Percentiles rank a stretch among this genome's conserved stretches.
These are phyloP conservation scores for Hypoxylon lenormandii DNA, from an alignment of 495 filamentous ascomycete species.

Conservation along the genomic window DNA sequence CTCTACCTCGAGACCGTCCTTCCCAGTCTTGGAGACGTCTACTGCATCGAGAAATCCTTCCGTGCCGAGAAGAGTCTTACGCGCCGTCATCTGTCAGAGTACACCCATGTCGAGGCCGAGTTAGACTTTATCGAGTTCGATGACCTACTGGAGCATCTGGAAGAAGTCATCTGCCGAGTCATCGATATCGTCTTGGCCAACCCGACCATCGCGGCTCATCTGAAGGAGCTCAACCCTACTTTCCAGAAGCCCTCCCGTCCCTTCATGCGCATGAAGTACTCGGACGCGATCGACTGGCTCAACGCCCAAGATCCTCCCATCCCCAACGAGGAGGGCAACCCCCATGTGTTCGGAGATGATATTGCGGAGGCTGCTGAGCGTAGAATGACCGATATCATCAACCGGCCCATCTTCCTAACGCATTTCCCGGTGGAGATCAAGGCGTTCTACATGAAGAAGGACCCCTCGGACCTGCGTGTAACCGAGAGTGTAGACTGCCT, in stretches of 20 bases:
- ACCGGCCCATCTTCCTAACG: conserved; percentile 92
- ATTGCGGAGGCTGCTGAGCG: conserved; percentile 98
- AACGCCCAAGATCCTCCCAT: conserved; percentile 80
- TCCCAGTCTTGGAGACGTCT: conserved; percentile 90
- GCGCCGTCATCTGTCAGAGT: conserved; percentile 92
- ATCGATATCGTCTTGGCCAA: conserved; percentile 80
- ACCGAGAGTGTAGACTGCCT: conserved; percentile 96
- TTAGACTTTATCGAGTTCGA: conserved; percentile 95
- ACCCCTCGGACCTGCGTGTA: conserved; percentile 79
- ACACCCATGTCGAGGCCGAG: conserved; percentile 97
- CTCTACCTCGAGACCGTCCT: conserved; percentile 97
- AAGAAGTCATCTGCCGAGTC: conserved; percentile 87
- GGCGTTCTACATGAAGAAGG: conserved; percentile 99
- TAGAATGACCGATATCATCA: conserved; percentile 95
- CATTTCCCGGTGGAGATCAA: conserved; percentile 98
- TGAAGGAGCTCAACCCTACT: conserved; percentile 85
- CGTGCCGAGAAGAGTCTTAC: conserved; percentile 96
- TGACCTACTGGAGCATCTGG: conserved; percentile 90
- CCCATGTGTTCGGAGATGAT: conserved; percentile 93
- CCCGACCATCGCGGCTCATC: conserved; percentile 72
- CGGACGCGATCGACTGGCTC: conserved; percentile 94
- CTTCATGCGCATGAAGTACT: conserved; percentile 95
- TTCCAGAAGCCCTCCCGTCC: conserved; percentile 87
- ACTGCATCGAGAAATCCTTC: conserved; percentile 98
- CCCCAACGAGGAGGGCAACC: conserved; percentile 88